Base-by-base conservation (phyloP, 768 basidiomycete genomes). In the Boletus reticulatus region DNA sequence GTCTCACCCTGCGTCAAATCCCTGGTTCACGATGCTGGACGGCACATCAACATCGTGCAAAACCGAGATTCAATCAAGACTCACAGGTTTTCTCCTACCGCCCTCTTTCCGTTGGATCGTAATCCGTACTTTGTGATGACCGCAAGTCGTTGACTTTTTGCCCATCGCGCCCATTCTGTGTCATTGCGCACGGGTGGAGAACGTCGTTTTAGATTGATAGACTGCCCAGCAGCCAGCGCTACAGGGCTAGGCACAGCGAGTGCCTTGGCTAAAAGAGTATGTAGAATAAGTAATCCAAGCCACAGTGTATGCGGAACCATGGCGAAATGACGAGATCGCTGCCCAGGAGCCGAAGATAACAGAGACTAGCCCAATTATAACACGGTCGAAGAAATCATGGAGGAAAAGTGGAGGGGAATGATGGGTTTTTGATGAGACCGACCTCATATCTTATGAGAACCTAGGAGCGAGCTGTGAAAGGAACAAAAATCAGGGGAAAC, bases 11-110 rank as follows among this genome's bases (percentile, higher is more conserved):
- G 85, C 80, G 63, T 91, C 89, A 12, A 73, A 70, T 43, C 81
- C 80, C 71, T 88, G 84, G 59, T 88, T 83, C 37, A 81, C 77
- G 7, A 88, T 67, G 27, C 87, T 89, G 62, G 20, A 19, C 4
- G 22, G 24, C 32, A 44, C 8, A 19, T 66, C 37, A 68, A 44
- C 43, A 3, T 37, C 38, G 24, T 13, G 38, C 1, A 22, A 8
- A 13, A 5, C 10, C 32, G 17, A 19, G 4, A 9, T 46, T 38
- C 24, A 11, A 22, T 55, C 46, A 43, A 12, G 20, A 53, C 61
- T 0, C 62, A 83, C 83, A 80, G 63, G 61, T 82, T 81, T 41
- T 76, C 75, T 12, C 83, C 84, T 19, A 71, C 63, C 13, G 71
- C 71, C 43, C 84, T 74, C 64, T 76, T 80, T 43, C 62, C 16